Conservation (phyloP, 2,329 filamentous ascomycete species). For the Fonsecaea erecta region DNA sequence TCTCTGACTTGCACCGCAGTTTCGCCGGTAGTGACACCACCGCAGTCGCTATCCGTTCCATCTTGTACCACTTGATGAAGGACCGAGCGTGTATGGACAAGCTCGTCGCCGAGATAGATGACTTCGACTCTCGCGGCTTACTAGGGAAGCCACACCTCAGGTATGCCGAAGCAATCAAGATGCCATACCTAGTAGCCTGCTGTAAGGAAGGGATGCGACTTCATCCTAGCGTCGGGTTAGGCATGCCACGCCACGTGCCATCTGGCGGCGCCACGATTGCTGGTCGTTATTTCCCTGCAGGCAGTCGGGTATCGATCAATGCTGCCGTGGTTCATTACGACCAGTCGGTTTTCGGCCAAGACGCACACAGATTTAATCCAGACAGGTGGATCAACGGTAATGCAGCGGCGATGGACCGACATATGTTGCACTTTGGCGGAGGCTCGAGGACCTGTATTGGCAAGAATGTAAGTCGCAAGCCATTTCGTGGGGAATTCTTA, state of each 20-base stretch:
- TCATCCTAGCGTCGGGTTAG: conserved; percentile 35
- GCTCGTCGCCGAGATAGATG: conserved; percentile 20
- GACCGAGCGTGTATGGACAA: conserved; percentile 36
- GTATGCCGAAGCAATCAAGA: conserved; percentile 29
- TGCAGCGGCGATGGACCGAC: conserved; percentile 26
- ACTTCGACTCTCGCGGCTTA: conserved; percentile 7
- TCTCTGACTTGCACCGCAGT: background rate
- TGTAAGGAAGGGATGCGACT: conserved; percentile 30
- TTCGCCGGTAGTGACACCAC: conserved; percentile 27
- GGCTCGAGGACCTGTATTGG: conserved; percentile 31
- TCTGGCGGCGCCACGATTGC: conserved; percentile 23
- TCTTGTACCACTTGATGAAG: conserved; percentile 54
- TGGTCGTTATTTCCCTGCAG: conserved; percentile 29
- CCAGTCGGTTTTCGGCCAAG: conserved; percentile 34
- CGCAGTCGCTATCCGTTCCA: conserved; percentile 21
- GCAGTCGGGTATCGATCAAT: conserved; percentile 29
- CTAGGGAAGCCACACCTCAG: conserved; percentile 18
- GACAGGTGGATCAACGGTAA: conserved; percentile 37
- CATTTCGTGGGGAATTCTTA: background rate
- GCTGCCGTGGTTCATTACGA: conserved; percentile 34
- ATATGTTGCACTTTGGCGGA: conserved; percentile 30
- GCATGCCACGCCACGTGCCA: conserved; percentile 36
- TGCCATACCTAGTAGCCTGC: conserved; percentile 28
- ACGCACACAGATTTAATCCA: conserved; percentile 34
- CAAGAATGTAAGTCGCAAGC: conserved; percentile 16